phyloP scores from a whole-genome alignment of 352 stramenopile genomes.

The Phytophthora meadii region DNA sequence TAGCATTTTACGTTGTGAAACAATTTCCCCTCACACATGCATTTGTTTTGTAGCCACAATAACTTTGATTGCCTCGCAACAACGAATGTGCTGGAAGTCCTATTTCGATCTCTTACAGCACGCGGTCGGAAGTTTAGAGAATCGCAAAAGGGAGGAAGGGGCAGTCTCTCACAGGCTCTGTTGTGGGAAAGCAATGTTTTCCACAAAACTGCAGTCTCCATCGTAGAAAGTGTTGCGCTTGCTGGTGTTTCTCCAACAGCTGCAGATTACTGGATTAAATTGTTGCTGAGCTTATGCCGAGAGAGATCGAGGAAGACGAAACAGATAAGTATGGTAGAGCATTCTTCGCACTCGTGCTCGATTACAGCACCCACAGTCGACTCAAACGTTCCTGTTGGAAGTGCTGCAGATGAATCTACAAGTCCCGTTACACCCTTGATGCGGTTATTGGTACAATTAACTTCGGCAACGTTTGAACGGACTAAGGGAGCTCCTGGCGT shows the following conservation, averaged over 20 bases:
- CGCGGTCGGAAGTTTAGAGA: neutral
- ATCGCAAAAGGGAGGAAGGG: neutral
- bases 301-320: slow-evolving; percentile 15
- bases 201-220: slow-evolving; percentile 16
- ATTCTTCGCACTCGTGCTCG: slow-evolving; percentile 5
- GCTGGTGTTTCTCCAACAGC: slow-evolving; percentile 25
- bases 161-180: slow-evolving; percentile 29
- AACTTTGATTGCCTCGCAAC: slow-evolving; percentile 36
- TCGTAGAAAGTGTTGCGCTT: slow-evolving; percentile 36
- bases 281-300: slow-evolving; percentile 23
- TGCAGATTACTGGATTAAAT: slow-evolving; percentile 37
- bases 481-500: slow-evolving; percentile 33
- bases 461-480: slow-evolving; percentile 29
- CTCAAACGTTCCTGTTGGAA: neutral
- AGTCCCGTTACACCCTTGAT: slow-evolving; percentile 21
- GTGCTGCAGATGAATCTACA: neutral
- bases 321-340: slow-evolving; percentile 4
- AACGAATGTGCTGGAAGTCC: slow-evolving; percentile 22
- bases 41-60: slow-evolving; percentile 24
- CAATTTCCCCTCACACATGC: no score
- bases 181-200: slow-evolving; percentile 38
- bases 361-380: neutral
- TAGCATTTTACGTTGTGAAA: slow-evolving; percentile 3
- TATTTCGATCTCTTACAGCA: slow-evolving; percentile 42
- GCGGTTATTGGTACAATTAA: slow-evolving; percentile 30